Evolutionary conservation across 306 rosid genomes (phyloP).

Genomic region (Vigna unguiculata): DNA sequence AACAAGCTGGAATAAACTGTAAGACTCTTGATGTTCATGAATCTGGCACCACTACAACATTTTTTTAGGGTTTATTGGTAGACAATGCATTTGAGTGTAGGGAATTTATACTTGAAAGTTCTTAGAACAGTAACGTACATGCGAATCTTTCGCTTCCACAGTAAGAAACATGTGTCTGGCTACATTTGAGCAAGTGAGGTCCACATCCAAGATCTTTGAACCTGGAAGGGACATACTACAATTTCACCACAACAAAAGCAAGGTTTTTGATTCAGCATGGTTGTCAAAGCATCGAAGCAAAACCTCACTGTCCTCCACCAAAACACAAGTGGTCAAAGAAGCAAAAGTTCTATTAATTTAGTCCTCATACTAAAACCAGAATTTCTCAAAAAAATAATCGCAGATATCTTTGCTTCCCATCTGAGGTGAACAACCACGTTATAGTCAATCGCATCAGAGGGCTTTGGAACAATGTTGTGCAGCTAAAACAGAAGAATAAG

Average conservation of each 20-base stretch:
- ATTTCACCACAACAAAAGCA: conserved; percentile 39
- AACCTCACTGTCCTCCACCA: conserved; percentile 35
- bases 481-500: conserved; percentile 22
- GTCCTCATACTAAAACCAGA: background rate
- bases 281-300: conserved; percentile 36
- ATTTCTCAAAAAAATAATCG: conserved; percentile 40
- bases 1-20: conserved; percentile 39
- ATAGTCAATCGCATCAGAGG: conserved; percentile 37
- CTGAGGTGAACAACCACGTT: conserved; percentile 26
- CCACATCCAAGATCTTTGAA: conserved; percentile 40
- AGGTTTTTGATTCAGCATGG: conserved; percentile 19
- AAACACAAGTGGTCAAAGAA: conserved; percentile 36
- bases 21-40: conserved; percentile 49
- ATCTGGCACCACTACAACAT: conserved; percentile 37
- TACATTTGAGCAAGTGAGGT: conserved; percentile 26
- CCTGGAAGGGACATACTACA: conserved; percentile 30
- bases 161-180: background rate
- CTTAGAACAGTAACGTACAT: background rate
- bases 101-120: background rate
- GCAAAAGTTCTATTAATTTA: conserved; percentile 22
- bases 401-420: conserved; percentile 19
- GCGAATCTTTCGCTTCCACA: conserved; percentile 36
- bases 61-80: conserved; percentile 28
- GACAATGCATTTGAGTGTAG: conserved; percentile 29
- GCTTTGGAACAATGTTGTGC: conserved; percentile 38